Conservation (phyloP, 176 grass and related monocot genomes). For the Paspalum notatum region DNA sequence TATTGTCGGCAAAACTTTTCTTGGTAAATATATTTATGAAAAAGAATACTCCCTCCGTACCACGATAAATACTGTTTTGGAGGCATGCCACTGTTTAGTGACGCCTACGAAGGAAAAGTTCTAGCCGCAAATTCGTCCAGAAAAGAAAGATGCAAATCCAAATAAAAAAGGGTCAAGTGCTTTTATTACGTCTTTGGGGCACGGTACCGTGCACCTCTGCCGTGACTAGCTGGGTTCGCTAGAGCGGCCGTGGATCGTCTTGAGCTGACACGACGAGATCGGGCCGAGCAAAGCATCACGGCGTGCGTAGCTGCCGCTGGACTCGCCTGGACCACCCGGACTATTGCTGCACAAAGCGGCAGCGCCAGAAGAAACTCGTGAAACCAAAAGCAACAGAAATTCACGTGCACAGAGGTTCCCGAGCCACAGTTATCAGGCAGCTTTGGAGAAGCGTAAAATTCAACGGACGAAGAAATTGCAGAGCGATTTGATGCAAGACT, state of each 20-base stretch:
- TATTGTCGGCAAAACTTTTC: no score
- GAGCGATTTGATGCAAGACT: no score
- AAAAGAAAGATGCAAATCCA: not conserved
- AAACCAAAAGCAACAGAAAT: conserved; percentile 3
- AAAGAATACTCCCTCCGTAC: no score
- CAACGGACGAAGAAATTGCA: not conserved
- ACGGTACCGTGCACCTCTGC: no score
- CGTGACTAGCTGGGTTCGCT: not conserved
- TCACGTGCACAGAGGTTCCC: not conserved
- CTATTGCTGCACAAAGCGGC: not conserved
- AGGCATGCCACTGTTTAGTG: no score
- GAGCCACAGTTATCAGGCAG: not conserved
- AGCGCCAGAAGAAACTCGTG: conserved; percentile 24
- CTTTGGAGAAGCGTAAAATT: not conserved
- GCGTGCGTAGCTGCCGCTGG: not conserved
- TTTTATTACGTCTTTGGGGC: no score
- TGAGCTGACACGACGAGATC: not conserved
- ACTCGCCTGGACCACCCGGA: not conserved
- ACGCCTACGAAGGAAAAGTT: no score
- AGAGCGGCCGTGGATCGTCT: conserved; percentile 1
- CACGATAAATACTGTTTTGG: no score
- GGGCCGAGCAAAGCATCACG: not conserved
- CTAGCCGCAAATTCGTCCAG: no score
- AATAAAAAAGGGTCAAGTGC: no score
- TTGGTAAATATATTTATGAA: no score